Evolutionary conservation across 202 grass and related monocot species (phyloP).

Genomic region (Schoenoplectus tabernaemontani): DNA sequence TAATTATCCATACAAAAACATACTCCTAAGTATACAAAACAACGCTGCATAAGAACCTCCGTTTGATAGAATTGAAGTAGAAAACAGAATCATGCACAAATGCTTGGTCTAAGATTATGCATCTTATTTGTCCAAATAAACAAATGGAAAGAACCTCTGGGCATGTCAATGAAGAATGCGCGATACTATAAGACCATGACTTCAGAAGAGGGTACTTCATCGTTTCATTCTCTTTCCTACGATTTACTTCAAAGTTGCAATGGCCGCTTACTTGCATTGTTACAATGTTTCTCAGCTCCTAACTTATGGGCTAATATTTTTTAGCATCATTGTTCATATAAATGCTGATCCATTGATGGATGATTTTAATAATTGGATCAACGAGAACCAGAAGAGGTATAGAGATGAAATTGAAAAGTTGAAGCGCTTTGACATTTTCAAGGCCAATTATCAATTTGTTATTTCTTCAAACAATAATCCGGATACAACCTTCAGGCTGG

Average conservation of each 20-base stretch:
- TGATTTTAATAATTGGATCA: slow-evolving; percentile 8
- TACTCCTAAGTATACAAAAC: background rate
- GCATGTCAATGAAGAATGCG: background rate
- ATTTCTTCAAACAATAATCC: background rate
- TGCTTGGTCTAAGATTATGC: background rate
- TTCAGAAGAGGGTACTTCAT: background rate
- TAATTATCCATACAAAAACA: too few species aligned
- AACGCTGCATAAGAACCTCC: background rate
- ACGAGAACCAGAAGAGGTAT: background rate
- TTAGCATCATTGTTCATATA: background rate
- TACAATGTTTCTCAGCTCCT: background rate
- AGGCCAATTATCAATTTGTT: slow-evolving; percentile 16
- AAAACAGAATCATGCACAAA: background rate
- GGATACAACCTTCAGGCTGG: background rate
- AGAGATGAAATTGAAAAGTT: background rate
- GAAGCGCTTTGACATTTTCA: slow-evolving; percentile 10
- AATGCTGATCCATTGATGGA: background rate
- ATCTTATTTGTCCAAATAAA: background rate
- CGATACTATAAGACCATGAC: background rate
- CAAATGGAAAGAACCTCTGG: background rate
- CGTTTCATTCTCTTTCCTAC: background rate
- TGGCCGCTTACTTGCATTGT: background rate
- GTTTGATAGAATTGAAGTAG: background rate
- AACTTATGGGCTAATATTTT: background rate
- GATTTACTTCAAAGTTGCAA: background rate